phyloP scores from a whole-genome alignment of 352 stramenopile genomes.

The Globisporangium megalacanthum region DNA sequence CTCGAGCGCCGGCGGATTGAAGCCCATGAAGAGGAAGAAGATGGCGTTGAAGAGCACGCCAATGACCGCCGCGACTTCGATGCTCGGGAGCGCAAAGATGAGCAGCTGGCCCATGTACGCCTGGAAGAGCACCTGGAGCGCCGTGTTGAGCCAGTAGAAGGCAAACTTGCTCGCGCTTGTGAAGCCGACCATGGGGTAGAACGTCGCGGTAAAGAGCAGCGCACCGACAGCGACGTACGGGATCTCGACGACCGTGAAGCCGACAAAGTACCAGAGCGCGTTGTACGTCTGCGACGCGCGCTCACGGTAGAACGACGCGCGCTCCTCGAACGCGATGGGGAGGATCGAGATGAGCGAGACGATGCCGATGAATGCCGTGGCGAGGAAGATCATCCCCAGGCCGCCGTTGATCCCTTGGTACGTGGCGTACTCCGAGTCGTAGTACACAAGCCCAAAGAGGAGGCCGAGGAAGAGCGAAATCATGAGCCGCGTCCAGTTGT shows the following conservation, averaged over 20 bases:
- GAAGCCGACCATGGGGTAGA: conserved; percentile 70
- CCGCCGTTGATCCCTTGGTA: conserved; percentile 32
- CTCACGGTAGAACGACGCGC: conserved; percentile 88
- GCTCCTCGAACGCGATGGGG: conserved; percentile 69
- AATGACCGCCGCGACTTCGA: conserved; percentile 29
- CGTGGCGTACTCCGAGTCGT: conserved; percentile 26
- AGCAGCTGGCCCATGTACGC: conserved; percentile 75
- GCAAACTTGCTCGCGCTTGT: conserved; percentile 16
- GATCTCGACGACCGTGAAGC: conserved; percentile 68
- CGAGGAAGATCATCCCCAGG: conserved; percentile 72
- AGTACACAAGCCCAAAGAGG: conserved; percentile 55
- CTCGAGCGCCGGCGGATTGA: conserved; percentile 23
- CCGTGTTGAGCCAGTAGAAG: conserved; percentile 74
- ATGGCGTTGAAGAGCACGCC: conserved; percentile 37
- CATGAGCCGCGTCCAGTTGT: conserved; percentile 79
- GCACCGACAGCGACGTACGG: conserved; percentile 33
- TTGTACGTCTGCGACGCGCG: conserved; percentile 82
- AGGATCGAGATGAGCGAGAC: conserved; percentile 68
- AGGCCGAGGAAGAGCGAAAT: conserved; percentile 75
- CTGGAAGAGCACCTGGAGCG: conserved; percentile 39
- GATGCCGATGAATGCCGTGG: conserved; percentile 68
- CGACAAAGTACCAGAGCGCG: conserved; percentile 52
- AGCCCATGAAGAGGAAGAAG: conserved; percentile 50
- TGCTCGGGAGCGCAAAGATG: conserved; percentile 33
- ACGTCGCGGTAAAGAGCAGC: conserved; percentile 47